These are phyloP conservation scores for Prunus mongolica DNA, from an alignment of 306 rosid genomes.

Conservation along the genomic window DNA sequence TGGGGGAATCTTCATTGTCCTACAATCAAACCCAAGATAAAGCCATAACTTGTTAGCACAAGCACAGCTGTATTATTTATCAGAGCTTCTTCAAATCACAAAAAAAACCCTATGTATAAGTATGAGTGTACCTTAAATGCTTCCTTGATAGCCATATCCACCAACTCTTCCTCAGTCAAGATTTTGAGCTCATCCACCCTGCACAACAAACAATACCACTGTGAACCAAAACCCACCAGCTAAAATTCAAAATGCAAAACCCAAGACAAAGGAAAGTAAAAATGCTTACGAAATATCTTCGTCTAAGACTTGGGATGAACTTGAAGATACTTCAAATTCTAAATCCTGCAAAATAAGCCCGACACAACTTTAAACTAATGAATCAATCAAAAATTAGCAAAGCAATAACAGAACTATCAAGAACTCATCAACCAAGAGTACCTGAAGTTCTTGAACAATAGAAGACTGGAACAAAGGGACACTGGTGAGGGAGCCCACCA, in stretches of 20 bases:
- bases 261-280: not conserved
- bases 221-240: not conserved
- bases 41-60: not conserved
- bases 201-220: constrained; percentile 7
- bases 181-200: constrained; percentile 80
- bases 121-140: constrained; percentile 36
- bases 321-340: constrained; percentile 43
- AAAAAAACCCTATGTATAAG: not conserved
- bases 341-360: constrained; percentile 40
- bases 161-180: constrained; percentile 64
- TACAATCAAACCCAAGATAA: not conserved
- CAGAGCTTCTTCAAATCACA: not conserved
- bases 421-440: not conserved
- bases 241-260: not conserved
- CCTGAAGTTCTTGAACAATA: constrained; percentile 59
- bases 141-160: constrained; percentile 76
- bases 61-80: not conserved
- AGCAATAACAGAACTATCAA: not conserved
- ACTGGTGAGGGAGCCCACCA: constrained; percentile 49
- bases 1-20: constrained; percentile 1
- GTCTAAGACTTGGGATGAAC: constrained; percentile 21
- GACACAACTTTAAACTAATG: not conserved
- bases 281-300: constrained; percentile 59
- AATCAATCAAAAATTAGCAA: not conserved
- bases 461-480: constrained; percentile 46